Percentiles rank a stretch among this genome's conserved stretches.
Conservation (phyloP, 2,329 filamentous ascomycete species). For the Aspergillus ustus region DNA sequence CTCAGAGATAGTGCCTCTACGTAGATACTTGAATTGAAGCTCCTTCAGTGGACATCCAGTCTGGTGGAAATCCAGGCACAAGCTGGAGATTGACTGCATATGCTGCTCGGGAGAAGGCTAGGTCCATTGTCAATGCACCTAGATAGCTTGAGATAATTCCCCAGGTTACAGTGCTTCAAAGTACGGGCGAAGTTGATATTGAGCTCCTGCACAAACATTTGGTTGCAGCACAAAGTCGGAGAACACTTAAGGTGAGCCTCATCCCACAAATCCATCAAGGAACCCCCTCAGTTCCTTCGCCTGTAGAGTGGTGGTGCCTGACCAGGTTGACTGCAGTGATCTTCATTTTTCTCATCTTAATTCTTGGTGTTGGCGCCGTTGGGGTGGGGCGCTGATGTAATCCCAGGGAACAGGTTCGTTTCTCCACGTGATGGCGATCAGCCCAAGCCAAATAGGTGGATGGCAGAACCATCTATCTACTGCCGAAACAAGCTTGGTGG, state of each 20-base stretch:
- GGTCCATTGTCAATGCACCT: background rate
- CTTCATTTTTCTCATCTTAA: conserved; percentile 13
- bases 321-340: conserved; percentile 5
- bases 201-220: background rate
- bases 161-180: background rate
- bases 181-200: background rate
- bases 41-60: background rate
- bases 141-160: background rate
- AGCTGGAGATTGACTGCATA: background rate
- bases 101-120: background rate
- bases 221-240: background rate
- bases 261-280: background rate
- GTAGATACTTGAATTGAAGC: background rate
- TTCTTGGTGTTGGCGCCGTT: conserved; percentile 9
- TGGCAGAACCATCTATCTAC: background rate
- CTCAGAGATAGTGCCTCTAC: too few relatives aligned
- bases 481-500: background rate
- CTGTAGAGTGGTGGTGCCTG: background rate
- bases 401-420: conserved; percentile 13
- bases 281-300: background rate
- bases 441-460: background rate
- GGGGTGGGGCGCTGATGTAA: conserved; percentile 12
- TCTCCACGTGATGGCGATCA: conserved; percentile 17
- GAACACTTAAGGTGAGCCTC: background rate
- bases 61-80: background rate